A percentile compares a stretch with the other conserved stretches of the same genome.
phyloP scores from a whole-genome alignment of 352 stramenopile genomes.

The Phytopythium aichiense region DNA sequence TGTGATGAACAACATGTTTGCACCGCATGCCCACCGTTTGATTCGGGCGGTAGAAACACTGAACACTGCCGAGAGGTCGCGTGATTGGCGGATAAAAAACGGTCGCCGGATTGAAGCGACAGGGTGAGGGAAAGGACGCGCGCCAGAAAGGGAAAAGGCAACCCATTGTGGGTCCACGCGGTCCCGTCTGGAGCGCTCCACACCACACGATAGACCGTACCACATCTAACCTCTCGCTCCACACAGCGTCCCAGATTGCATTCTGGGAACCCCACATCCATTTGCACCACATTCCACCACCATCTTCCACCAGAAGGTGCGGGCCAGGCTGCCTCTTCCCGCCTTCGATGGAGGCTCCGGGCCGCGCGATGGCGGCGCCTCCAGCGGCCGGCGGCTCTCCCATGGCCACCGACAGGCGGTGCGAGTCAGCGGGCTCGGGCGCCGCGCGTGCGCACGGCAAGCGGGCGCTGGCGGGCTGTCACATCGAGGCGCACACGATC shows the following conservation, averaged over 20 bases:
- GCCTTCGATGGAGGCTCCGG: neutral
- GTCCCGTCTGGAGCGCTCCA: constrained; percentile 3
- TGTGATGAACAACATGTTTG: neutral
- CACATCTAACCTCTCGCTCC: neutral
- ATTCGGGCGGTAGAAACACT: neutral
- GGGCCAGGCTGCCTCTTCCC: neutral
- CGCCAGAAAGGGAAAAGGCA: neutral
- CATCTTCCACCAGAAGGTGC: neutral
- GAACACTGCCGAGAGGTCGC: neutral
- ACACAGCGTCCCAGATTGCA: neutral
- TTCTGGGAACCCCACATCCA: neutral
- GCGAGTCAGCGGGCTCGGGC: neutral
- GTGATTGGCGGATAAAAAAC: constrained; percentile 8
- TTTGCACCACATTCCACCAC: neutral
- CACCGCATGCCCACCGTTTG: neutral
- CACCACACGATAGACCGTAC: neutral
- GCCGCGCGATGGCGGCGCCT: neutral
- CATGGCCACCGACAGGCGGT: neutral
- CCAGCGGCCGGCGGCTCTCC: neutral
- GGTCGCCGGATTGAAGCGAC: constrained; percentile 3
- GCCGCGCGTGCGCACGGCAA: constrained; percentile 6
- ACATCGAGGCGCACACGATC: constrained; percentile 61
- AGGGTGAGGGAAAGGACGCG: neutral
- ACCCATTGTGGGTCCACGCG: neutral
- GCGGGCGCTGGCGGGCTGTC: constrained; percentile 30